Percentiles rank a stretch among this genome's conserved stretches.
Conservation (phyloP, 257 asterid species). For the Solanum appendiculatum region DNA sequence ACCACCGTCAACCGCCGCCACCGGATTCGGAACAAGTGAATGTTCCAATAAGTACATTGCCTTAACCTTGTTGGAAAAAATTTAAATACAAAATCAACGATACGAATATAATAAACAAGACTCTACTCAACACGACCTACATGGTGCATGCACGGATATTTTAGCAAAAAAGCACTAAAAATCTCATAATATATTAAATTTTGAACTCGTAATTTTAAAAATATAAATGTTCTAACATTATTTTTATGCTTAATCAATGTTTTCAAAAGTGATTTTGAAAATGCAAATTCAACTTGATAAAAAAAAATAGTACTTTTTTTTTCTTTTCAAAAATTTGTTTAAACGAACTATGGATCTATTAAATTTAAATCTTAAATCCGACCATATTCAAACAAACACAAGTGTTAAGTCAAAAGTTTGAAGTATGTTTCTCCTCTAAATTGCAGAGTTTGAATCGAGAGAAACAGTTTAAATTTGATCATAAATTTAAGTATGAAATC, state of each 20-base stretch:
- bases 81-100: neutral
- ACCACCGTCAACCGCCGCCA: conserved; percentile 24
- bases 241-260: neutral
- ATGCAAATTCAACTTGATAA: too few relatives aligned
- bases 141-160: neutral
- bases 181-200: neutral
- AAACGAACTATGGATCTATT: too few relatives aligned
- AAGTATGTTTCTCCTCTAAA: too few relatives aligned
- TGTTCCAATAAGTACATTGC: conserved; percentile 54
- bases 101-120: neutral
- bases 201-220: neutral
- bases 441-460: too few relatives aligned
- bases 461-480: too few relatives aligned
- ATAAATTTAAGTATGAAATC: too few relatives aligned
- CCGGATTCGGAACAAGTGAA: conserved; percentile 54
- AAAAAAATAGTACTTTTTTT: too few relatives aligned
- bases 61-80: neutral
- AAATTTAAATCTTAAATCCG: neutral
- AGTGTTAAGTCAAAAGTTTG: too few relatives aligned
- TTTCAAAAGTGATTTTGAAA: too few relatives aligned
- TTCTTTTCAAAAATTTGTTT: neutral
- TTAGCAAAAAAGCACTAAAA: neutral
- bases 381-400: too few relatives aligned
- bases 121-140: neutral
- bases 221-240: neutral